Evolutionary conservation across 495 filamentous ascomycete genomes (phyloP).

Genomic region (Trichoderma reesei): DNA sequence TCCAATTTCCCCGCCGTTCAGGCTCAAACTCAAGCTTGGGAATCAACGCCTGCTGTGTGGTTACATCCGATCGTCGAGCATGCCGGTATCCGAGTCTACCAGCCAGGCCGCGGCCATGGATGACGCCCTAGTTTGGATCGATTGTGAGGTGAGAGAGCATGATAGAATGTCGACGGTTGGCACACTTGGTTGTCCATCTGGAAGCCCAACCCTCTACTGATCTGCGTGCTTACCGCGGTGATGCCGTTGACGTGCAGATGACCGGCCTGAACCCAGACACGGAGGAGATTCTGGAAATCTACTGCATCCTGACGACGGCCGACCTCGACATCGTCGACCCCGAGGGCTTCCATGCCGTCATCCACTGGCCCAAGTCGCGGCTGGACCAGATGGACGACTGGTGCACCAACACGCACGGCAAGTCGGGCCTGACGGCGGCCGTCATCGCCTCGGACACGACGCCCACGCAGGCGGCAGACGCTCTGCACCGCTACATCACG

Average conservation of each 20-base stretch:
- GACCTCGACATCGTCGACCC: slow-evolving; percentile 67
- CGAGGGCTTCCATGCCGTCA: slow-evolving; percentile 66
- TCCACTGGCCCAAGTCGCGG: slow-evolving; percentile 60
- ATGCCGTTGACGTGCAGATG: slow-evolving; percentile 57
- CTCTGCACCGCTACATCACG: slow-evolving; percentile 68
- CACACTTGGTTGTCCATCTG: not conserved
- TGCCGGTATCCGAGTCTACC: not conserved
- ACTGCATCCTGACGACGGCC: slow-evolving; percentile 81
- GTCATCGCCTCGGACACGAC: slow-evolving; percentile 66
- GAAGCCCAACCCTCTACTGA: not conserved
- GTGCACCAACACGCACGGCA: slow-evolving; percentile 48
- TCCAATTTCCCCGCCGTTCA: not conserved
- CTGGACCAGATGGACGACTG: slow-evolving; percentile 68
- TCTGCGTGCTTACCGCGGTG: too few species aligned
- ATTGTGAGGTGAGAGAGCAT: slow-evolving; percentile 51
- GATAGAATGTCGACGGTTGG: not conserved
- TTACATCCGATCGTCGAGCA: not conserved
- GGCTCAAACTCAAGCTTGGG: not conserved
- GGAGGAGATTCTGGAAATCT: slow-evolving; percentile 85
- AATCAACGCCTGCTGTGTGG: not conserved
- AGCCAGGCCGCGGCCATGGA: slow-evolving; percentile 12
- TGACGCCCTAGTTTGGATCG: slow-evolving; percentile 69
- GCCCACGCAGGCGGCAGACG: slow-evolving; percentile 58
- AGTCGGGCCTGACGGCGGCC: slow-evolving; percentile 69
- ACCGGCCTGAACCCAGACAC: slow-evolving; percentile 72